Percentiles rank a stretch among this genome's conserved stretches.
These are phyloP conservation scores for Kazachstania bromeliacearum DNA, from an alignment of 805 yeast species.

Conservation along the genomic window DNA sequence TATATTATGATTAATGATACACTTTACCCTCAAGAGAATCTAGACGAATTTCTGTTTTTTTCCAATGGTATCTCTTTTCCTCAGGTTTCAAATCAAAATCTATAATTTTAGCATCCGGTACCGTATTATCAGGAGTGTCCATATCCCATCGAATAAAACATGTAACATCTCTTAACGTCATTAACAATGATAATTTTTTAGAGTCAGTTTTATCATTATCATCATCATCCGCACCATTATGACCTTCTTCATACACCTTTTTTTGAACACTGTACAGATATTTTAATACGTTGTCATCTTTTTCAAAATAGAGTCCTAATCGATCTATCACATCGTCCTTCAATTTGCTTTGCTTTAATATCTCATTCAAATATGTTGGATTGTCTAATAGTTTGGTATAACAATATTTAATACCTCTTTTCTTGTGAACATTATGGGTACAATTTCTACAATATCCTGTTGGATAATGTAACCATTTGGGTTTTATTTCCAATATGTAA, in stretches of 20 bases:
- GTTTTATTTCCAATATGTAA: slow-evolving; percentile 24
- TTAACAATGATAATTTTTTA: slow-evolving; percentile 20
- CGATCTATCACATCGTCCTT: slow-evolving; percentile 11
- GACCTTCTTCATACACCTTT: neutral
- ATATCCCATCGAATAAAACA: slow-evolving; percentile 24
- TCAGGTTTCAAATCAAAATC: slow-evolving; percentile 48
- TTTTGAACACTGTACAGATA: slow-evolving; percentile 19
- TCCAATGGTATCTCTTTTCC: slow-evolving; percentile 41
- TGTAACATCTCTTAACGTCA: slow-evolving; percentile 34
- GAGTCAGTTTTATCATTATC: slow-evolving; percentile 6
- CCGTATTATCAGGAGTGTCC: neutral
- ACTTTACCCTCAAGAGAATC: neutral
- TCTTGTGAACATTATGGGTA: slow-evolving; percentile 18
- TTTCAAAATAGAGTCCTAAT: slow-evolving; percentile 16
- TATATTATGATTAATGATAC: slow-evolving; percentile 1
- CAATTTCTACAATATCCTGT: slow-evolving; percentile 25
- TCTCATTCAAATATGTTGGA: slow-evolving; percentile 7
- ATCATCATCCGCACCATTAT: too few species aligned
- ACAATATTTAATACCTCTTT: slow-evolving; percentile 18
- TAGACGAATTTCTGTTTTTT: slow-evolving; percentile 17
- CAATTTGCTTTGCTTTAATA: slow-evolving; percentile 4
- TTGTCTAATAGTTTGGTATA: slow-evolving; percentile 11
- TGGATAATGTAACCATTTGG: slow-evolving; percentile 24
- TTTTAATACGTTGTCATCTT: slow-evolving; percentile 15
- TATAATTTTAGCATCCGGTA: slow-evolving; percentile 26